A percentile compares a stretch with the other conserved stretches of the same genome.
These are phyloP conservation scores for Blastobotrys serpentis DNA, from an alignment of 1,139 yeast genomes.

Conservation along the genomic window DNA sequence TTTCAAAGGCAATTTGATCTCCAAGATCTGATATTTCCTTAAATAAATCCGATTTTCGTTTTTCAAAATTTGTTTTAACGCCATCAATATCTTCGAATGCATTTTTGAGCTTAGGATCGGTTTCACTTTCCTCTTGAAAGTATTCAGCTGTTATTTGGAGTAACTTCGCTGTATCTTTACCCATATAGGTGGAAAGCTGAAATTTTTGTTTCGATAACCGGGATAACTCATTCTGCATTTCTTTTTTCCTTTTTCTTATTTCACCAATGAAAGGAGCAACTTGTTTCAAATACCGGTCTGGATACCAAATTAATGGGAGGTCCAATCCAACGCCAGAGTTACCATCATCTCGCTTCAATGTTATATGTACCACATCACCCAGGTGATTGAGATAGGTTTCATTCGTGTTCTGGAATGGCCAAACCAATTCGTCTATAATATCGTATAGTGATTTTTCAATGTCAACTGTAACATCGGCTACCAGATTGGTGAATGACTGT, in stretches of 20 bases:
- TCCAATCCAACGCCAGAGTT: constrained; percentile 39
- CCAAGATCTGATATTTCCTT: constrained; percentile 23
- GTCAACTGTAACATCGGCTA: constrained; percentile 30
- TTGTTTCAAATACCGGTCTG: constrained; percentile 45
- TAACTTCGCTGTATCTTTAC: constrained; percentile 39
- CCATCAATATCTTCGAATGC: constrained; percentile 24
- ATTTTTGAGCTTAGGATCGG: constrained; percentile 16
- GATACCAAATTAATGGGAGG: constrained; percentile 43
- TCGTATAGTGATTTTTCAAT: constrained; percentile 29
- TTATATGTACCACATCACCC: constrained; percentile 43
- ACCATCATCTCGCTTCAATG: constrained; percentile 40
- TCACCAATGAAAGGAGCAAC: constrained; percentile 29
- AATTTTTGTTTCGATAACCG: constrained; percentile 23
- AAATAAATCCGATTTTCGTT: constrained; percentile 17
- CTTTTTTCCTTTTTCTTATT: constrained; percentile 22
- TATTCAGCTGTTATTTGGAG: constrained; percentile 34
- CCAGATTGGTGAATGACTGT: constrained; percentile 27
- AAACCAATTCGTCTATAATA: constrained; percentile 31
- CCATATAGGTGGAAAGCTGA: constrained; percentile 29
- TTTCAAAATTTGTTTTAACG: constrained; percentile 17
- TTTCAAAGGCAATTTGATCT: constrained; percentile 18
- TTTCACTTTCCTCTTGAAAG: constrained; percentile 25
- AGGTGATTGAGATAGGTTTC: constrained; percentile 36
- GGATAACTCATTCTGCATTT: constrained; percentile 31
- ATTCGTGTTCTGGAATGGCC: constrained; percentile 22